These are phyloP conservation scores for Cylindricascospora bacillispora DNA, from an alignment of 1,139 yeast genomes.

Conservation along the genomic window DNA sequence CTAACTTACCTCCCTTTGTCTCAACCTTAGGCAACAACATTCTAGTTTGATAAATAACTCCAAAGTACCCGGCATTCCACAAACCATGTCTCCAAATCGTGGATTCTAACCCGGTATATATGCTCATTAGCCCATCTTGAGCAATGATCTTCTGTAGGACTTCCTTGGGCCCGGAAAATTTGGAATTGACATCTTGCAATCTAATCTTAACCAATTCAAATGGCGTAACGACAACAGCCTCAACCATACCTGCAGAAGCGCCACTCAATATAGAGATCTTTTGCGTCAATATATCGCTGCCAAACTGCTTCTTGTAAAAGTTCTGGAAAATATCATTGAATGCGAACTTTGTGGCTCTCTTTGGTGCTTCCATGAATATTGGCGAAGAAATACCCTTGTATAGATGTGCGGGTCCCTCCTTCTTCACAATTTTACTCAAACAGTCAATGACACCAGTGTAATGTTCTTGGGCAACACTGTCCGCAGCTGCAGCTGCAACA, in stretches of 20 bases:
- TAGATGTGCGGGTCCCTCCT: slow-evolving; percentile 73
- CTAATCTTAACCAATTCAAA: slow-evolving; percentile 80
- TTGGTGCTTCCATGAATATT: slow-evolving; percentile 98
- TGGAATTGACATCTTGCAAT: slow-evolving; percentile 77
- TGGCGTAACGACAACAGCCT: slow-evolving; percentile 92
- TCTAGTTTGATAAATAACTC: slow-evolving; percentile 83
- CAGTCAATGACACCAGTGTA: slow-evolving; percentile 81
- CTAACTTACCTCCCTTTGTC: slow-evolving; percentile 55
- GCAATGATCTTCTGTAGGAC: slow-evolving; percentile 62
- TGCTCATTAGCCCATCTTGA: slow-evolving; percentile 66
- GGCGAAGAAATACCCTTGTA: slow-evolving; percentile 95
- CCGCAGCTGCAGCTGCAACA: slow-evolving; percentile 48
- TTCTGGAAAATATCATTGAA: slow-evolving; percentile 97
- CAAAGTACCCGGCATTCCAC: slow-evolving; percentile 99
- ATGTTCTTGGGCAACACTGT: slow-evolving; percentile 36
- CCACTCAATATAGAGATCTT: slow-evolving; percentile 83
- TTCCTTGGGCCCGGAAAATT: slow-evolving; percentile 76
- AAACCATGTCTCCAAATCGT: slow-evolving; percentile 93
- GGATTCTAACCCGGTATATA: slow-evolving; percentile 92
- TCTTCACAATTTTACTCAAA: slow-evolving; percentile 64
- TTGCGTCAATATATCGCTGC: slow-evolving; percentile 60
- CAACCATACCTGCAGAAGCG: slow-evolving; percentile 97
- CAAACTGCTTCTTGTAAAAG: slow-evolving; percentile 54
- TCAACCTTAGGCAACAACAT: slow-evolving; percentile 66
- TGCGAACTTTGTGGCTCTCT: slow-evolving; percentile 94